A percentile compares a stretch with the other conserved stretches of the same genome.
Evolutionary conservation across 495 filamentous ascomycete genomes (phyloP).

Genomic region (Extremus antarcticus): DNA sequence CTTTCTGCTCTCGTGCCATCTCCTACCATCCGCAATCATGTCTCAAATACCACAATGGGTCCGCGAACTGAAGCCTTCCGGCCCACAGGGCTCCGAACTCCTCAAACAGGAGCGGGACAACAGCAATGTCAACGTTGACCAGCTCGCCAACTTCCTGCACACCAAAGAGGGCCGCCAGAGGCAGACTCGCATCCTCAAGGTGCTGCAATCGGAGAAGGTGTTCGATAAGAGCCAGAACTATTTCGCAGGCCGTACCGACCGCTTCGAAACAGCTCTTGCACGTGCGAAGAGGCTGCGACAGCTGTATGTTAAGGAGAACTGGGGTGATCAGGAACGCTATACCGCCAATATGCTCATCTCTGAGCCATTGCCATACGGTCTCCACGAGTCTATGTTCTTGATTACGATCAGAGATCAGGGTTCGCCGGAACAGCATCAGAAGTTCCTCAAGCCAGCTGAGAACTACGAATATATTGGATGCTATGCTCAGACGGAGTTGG

Average conservation of each 20-base stretch:
- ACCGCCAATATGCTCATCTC: constrained; percentile 51
- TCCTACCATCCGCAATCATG: not conserved
- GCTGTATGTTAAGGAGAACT: constrained; percentile 48
- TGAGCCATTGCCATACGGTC: constrained; percentile 55
- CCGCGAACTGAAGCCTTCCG: constrained; percentile 49
- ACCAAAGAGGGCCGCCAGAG: constrained; percentile 45
- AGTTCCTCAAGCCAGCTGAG: constrained; percentile 53
- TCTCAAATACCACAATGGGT: constrained; percentile 46
- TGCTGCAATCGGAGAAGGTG: constrained; percentile 48
- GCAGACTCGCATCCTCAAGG: constrained; percentile 41
- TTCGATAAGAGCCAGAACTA: constrained; percentile 64
- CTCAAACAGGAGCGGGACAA: constrained; percentile 48
- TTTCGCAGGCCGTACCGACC: constrained; percentile 51
- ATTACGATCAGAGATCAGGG: constrained; percentile 60
- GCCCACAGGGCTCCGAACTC: constrained; percentile 50
- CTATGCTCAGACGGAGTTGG: constrained; percentile 67
- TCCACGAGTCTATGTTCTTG: constrained; percentile 60
- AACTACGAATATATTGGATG: constrained; percentile 61
- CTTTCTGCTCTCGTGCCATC: too few relatives aligned
- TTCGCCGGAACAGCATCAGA: constrained; percentile 55
- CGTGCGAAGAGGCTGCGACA: constrained; percentile 55
- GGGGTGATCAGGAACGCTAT: constrained; percentile 50
- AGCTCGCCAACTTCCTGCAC: constrained; percentile 51
- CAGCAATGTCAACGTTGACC: constrained; percentile 47
- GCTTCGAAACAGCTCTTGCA: constrained; percentile 50